Evolutionary conservation across 2,329 filamentous ascomycete species (phyloP).

Genomic region (Aureobasidium sp.): DNA sequence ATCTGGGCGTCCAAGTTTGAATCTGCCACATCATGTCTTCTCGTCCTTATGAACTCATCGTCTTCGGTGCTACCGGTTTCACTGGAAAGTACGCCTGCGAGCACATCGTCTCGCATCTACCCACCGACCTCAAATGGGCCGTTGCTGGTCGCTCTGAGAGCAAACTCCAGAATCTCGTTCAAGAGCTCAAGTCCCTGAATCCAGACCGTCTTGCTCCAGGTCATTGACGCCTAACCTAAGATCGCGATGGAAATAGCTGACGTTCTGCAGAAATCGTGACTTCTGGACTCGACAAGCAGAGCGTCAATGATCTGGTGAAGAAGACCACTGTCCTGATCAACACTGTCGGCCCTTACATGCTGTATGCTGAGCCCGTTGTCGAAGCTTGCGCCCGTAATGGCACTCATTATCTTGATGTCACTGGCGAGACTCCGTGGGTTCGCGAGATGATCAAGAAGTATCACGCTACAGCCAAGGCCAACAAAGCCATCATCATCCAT

Average conservation of each 20-base stretch:
- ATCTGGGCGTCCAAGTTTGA: background rate
- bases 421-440: conserved; percentile 58
- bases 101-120: conserved; percentile 61
- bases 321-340: conserved; percentile 53
- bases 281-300: conserved; percentile 39
- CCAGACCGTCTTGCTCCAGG: conserved; percentile 63
- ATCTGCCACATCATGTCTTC: conserved; percentile 1
- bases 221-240: conserved; percentile 27
- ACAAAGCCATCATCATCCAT: conserved; percentile 54
- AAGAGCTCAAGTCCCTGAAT: conserved; percentile 58
- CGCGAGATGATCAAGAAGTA: conserved; percentile 54
- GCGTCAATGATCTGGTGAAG: conserved; percentile 43
- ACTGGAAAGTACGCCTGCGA: conserved; percentile 71
- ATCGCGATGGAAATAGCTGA: background rate
- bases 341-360: conserved; percentile 54
- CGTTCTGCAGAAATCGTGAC: conserved; percentile 27
- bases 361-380: conserved; percentile 56
- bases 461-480: conserved; percentile 50
- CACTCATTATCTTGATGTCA: conserved; percentile 60
- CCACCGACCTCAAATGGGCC: conserved; percentile 78
- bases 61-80: conserved; percentile 69
- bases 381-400: conserved; percentile 56
- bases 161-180: conserved; percentile 63
- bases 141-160: conserved; percentile 71
- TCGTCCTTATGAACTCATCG: conserved; percentile 54